phyloP scores from a whole-genome alignment of 345 rosid genomes.

The Hibiscus syriacus region DNA sequence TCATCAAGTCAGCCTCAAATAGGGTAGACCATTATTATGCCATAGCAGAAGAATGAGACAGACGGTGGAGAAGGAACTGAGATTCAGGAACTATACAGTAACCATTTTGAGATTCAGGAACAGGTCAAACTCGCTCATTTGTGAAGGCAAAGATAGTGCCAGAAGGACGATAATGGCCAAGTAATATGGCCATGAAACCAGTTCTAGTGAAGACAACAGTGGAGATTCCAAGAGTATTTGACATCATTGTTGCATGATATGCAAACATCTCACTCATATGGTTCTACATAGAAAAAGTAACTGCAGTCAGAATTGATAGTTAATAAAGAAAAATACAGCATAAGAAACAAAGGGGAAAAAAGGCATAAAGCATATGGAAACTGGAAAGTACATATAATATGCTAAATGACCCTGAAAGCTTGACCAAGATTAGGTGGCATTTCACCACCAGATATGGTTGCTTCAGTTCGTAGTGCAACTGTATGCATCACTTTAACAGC shows the following conservation, averaged over 20 bases:
- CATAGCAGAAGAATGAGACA: neutral
- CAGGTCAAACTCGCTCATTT: slow-evolving; percentile 22
- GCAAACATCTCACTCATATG: slow-evolving; percentile 85
- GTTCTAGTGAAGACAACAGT: slow-evolving; percentile 66
- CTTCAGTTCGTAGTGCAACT: slow-evolving; percentile 69
- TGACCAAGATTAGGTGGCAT: slow-evolving; percentile 91
- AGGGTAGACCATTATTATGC: neutral
- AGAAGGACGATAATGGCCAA: slow-evolving; percentile 94
- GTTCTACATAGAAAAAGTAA: slow-evolving; percentile 16
- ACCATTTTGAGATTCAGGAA: too few relatives aligned
- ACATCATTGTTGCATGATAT: slow-evolving; percentile 99
- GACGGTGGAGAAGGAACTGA: neutral
- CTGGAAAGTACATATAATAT: neutral
- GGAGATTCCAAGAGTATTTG: slow-evolving; percentile 87
- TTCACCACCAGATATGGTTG: slow-evolving; percentile 64
- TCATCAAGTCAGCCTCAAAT: neutral
- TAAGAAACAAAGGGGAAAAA: too few relatives aligned
- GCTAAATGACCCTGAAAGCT: slow-evolving; percentile 54
- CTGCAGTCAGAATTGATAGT: neutral
- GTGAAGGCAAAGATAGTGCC: slow-evolving; percentile 92
- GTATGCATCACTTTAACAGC: slow-evolving; percentile 95
- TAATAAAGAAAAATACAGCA: slow-evolving; percentile 6
- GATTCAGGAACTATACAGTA: slow-evolving; percentile 8
- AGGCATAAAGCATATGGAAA: too few relatives aligned
- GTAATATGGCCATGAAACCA: slow-evolving; percentile 87